Percentiles rank a stretch among this genome's conserved stretches.
These are phyloP conservation scores for Oryza punctata DNA, from an alignment of 176 grass and related monocot genomes.

Conservation along the genomic window DNA sequence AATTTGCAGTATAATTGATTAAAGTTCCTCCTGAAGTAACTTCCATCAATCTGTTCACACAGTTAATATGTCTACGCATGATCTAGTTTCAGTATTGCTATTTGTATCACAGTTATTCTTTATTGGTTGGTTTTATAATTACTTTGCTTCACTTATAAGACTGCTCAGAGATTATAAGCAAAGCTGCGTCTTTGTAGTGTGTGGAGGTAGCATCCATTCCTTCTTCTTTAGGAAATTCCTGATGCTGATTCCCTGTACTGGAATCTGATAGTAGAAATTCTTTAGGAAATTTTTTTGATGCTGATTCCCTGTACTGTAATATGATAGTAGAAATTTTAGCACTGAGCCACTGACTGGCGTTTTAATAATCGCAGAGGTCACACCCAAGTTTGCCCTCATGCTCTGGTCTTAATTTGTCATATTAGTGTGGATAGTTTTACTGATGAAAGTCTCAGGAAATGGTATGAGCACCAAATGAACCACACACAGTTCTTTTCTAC, in stretches of 20 bases:
- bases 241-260: background rate
- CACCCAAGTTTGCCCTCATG: background rate
- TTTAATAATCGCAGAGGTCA: background rate
- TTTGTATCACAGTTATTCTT: background rate
- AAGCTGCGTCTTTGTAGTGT: background rate
- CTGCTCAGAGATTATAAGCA: background rate
- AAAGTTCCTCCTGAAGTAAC: background rate
- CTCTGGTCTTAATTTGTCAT: background rate
- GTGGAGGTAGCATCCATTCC: background rate
- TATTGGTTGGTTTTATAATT: background rate
- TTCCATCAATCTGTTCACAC: background rate
- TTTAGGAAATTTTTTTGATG: background rate
- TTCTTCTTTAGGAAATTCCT: background rate
- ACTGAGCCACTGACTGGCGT: background rate
- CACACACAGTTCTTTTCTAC: background rate
- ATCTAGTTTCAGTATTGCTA: background rate
- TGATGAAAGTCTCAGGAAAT: background rate
- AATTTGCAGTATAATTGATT: background rate
- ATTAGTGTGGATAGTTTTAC: background rate
- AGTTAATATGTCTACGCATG: background rate
- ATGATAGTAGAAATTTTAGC: background rate
- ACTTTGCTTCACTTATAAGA: background rate
- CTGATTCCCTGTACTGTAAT: background rate
- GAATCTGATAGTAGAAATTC: background rate
- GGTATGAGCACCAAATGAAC: background rate